Base-by-base conservation (phyloP, 176 grass and related monocot genomes). In the Zoysia pacifica region DNA sequence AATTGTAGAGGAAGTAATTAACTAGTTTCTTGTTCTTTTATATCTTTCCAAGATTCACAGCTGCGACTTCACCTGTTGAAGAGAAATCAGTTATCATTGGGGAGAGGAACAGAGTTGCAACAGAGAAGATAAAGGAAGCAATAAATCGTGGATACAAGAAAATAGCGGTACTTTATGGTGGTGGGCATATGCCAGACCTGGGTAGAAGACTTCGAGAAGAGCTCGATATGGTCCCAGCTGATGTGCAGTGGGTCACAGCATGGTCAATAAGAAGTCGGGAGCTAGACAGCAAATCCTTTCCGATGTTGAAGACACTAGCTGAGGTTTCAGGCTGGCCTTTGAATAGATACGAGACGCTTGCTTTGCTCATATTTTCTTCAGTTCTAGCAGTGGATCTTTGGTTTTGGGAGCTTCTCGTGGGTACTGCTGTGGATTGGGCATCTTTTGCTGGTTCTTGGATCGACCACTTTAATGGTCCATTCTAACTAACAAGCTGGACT, bases 121-220 rank as follows among this genome's bases (percentile, higher is more conserved):
- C 87, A 68, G 81, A 91, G 74, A 89, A 88, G 84, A 82, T 98
- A 56, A 85, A 89, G 69, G 86, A 72, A 80, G 88, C 88, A 60
- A 93, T 98, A 83, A 76, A 88, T 45, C 41, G 20, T 68, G 92
- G 92, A 50, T 73, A 98, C 76, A 90, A 83, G 71, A 87, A 75
- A 83, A 87, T 98, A 90, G 95, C 95, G 0, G 85, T 98, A 15
- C 86, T 98, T 13, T 98, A 98, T 73, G 92, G 95, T 50, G 95
- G 90, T 5, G 92, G 92, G 10, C 95, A 98, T 81, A 98, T 98
- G 95, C 92, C 95, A 67, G 95, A 98, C 70, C 78, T 98, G 62
- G 92, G 83, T 36, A 88, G 87, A 66, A 90, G 90, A 16, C 81
- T 98, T 38, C 72, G 28, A 63, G 81, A 92, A 87, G 92, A 98